Evolutionary conservation across 352 stramenopile genomes (phyloP).

Genomic region (Pythium biforme): DNA sequence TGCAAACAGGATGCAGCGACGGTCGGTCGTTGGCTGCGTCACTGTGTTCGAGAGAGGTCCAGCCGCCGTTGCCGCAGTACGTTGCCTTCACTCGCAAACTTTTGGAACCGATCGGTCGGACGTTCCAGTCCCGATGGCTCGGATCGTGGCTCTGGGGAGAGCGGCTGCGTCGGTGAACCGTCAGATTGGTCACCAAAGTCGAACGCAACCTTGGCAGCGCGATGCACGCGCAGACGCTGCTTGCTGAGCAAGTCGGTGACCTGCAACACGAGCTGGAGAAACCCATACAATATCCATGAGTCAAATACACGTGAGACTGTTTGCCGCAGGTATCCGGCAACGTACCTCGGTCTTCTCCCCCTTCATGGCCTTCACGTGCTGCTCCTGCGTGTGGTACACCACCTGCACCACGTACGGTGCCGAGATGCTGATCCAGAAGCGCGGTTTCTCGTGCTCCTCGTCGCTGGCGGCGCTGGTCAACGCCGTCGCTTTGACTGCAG

Average conservation of each 20-base stretch:
- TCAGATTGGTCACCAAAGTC: not conserved
- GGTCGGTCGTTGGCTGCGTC: too few relatives aligned
- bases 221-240: slow-evolving; percentile 28
- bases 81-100: slow-evolving; percentile 28
- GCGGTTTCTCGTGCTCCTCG: slow-evolving; percentile 31
- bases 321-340: not conserved
- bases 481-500: slow-evolving; percentile 43
- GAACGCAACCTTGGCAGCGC: slow-evolving; percentile 12
- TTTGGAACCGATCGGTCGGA: slow-evolving; percentile 18
- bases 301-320: not conserved
- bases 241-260: slow-evolving; percentile 51
- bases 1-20: not conserved
- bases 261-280: slow-evolving; percentile 38
- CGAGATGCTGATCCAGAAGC: slow-evolving; percentile 76
- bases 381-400: slow-evolving; percentile 74
- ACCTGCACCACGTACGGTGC: slow-evolving; percentile 68
- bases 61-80: slow-evolving; percentile 24
- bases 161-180: not conserved
- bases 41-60: not conserved
- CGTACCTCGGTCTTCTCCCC: slow-evolving; percentile 66
- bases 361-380: slow-evolving; percentile 58
- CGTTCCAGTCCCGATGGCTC: slow-evolving; percentile 11
- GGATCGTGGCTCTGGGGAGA: slow-evolving; percentile 6
- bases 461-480: slow-evolving; percentile 23
- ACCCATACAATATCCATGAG: not conserved